phyloP scores from a whole-genome alignment of 148 eudicot genomes.

The Fagopyrum esculentum region DNA sequence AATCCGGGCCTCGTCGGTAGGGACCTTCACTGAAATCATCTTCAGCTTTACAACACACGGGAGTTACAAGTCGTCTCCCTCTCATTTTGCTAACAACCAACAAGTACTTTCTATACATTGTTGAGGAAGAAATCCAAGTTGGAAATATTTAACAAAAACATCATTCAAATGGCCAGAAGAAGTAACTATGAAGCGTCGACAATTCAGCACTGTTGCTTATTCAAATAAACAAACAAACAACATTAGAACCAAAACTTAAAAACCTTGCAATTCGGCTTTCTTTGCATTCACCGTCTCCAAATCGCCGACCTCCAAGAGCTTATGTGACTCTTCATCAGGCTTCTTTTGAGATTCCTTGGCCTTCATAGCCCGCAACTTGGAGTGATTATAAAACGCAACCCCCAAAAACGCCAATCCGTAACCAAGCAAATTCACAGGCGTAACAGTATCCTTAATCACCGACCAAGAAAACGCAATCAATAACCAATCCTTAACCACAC shows the following conservation, averaged over 20 bases:
- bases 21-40: too few species aligned
- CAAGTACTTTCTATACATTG: not conserved
- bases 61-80: too few species aligned
- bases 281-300: not conserved
- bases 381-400: slow-evolving; percentile 48
- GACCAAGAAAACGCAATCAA: slow-evolving; percentile 66
- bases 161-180: not conserved
- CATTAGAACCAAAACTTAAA: not conserved
- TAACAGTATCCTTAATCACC: slow-evolving; percentile 59
- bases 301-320: slow-evolving; percentile 27
- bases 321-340: slow-evolving; percentile 32
- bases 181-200: too few species aligned
- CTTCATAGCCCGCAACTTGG: slow-evolving; percentile 53
- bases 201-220: too few species aligned
- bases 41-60: too few species aligned
- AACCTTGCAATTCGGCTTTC: not conserved
- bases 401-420: slow-evolving; percentile 53
- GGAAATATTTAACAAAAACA: not conserved
- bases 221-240: not conserved
- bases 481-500: slow-evolving; percentile 68
- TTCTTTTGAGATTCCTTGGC: slow-evolving; percentile 51
- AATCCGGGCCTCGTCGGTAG: too few species aligned
- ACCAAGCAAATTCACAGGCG: slow-evolving; percentile 43
- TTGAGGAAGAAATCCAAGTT: not conserved
- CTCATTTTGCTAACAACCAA: not conserved